Percentiles rank a stretch among this genome's conserved stretches.
Evolutionary conservation across 1,284 basidiomycete species (phyloP).

Genomic region (Marasmius fiardii): DNA sequence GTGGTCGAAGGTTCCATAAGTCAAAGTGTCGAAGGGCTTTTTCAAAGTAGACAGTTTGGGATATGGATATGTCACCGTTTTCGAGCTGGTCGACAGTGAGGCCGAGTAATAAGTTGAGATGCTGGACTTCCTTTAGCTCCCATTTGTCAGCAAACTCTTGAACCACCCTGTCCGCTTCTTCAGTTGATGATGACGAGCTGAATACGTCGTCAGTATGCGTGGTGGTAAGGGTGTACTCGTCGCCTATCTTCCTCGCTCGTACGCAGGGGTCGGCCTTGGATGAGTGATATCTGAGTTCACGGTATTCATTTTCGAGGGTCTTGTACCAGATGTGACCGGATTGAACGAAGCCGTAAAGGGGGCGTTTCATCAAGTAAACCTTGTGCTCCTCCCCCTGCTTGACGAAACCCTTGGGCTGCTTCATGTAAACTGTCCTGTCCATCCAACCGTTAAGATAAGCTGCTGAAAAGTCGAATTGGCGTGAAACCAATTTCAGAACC

Average conservation of each 20-base stretch:
- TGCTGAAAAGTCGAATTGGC: slow-evolving; percentile 3
- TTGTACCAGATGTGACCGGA: no score
- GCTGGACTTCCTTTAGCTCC: slow-evolving; percentile 12
- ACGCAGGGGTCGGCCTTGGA: slow-evolving; percentile 12
- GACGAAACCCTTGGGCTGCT: slow-evolving; percentile 5
- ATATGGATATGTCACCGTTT: slow-evolving; percentile 5
- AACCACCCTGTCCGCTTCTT: slow-evolving; percentile 5
- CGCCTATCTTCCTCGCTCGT: neutral
- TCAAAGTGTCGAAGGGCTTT: neutral
- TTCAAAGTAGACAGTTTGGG: slow-evolving; percentile 9
- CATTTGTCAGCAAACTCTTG: slow-evolving; percentile 11
- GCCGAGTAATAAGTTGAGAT: slow-evolving; percentile 4
- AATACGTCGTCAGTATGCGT: slow-evolving; percentile 14
- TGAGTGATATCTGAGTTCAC: slow-evolving; percentile 10
- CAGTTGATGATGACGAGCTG: slow-evolving; percentile 3
- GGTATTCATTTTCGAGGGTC: no score
- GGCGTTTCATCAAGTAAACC: no score
- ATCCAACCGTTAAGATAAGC: slow-evolving; percentile 1
- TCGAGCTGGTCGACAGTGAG: slow-evolving; percentile 9
- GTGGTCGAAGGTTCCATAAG: neutral
- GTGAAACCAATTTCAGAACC: neutral
- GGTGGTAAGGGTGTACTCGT: slow-evolving; percentile 7
- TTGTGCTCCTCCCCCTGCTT: no score
- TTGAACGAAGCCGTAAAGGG: no score
- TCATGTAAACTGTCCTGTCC: slow-evolving; percentile 2